phyloP scores from a whole-genome alignment of 2,329 filamentous ascomycete genomes.

The Colletotrichum gigasporum region DNA sequence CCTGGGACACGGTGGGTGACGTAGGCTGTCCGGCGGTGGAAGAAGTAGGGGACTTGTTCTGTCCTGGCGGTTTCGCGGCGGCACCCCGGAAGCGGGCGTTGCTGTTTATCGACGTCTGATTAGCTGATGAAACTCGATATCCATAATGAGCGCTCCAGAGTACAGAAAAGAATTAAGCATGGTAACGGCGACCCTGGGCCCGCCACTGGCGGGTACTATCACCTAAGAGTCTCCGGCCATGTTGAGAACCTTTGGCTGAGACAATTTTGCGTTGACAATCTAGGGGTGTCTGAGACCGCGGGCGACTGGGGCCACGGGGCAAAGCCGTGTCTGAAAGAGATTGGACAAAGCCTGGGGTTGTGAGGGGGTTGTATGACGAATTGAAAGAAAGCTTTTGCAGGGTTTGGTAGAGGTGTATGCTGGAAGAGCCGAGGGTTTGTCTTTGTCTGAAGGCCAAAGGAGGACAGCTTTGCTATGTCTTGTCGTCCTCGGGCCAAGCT shows the following conservation, averaged over 20 bases:
- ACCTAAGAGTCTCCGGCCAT: neutral
- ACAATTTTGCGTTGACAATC: constrained; percentile 2
- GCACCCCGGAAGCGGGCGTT: constrained; percentile 68
- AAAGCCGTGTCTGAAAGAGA: neutral
- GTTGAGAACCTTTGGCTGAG: constrained; percentile 9
- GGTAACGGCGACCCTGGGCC: constrained; percentile 10
- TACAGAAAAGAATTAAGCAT: constrained; percentile 3
- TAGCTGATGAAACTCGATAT: constrained; percentile 36
- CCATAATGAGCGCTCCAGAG: neutral
- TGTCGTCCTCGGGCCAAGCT: neutral
- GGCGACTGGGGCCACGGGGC: neutral
- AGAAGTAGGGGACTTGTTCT: constrained; percentile 61
- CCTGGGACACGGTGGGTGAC: constrained; percentile 58
- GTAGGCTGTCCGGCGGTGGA: constrained; percentile 58
- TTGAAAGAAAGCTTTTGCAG: too few species aligned
- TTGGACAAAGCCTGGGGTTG: too few species aligned
- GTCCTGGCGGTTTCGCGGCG: constrained; percentile 59
- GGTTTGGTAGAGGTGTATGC: neutral
- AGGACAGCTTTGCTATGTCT: neutral
- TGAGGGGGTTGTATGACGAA: neutral
- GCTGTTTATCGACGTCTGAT: constrained; percentile 43
- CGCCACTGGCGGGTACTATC: neutral
- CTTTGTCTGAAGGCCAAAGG: neutral
- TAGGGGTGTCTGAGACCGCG: constrained; percentile 26
- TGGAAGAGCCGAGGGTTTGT: neutral